A percentile compares a stretch with the other conserved stretches of the same genome.
phyloP scores from a whole-genome alignment of 1,284 basidiomycete species.

The Papiliotrema flavescens region DNA sequence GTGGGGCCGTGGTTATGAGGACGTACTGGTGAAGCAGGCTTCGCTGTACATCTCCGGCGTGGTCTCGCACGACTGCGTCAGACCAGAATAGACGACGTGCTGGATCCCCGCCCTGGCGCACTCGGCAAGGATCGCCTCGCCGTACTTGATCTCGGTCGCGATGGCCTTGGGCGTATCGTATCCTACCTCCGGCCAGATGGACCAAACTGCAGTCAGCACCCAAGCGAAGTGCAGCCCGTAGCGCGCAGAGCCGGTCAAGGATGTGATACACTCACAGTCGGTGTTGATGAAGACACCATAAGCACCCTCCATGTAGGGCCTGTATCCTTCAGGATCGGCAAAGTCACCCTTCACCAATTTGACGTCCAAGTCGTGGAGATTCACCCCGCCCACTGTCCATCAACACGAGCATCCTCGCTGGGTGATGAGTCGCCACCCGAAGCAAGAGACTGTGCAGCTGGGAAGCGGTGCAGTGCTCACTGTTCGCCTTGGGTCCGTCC shows the following conservation, averaged over 20 bases:
- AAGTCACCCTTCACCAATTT: background rate
- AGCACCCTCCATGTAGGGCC: background rate
- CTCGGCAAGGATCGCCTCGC: background rate
- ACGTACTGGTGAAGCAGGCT: too few relatives aligned
- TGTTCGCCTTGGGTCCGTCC: too few relatives aligned
- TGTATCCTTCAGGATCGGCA: background rate
- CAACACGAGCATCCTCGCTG: too few relatives aligned
- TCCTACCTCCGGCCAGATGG: background rate
- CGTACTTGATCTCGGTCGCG: background rate
- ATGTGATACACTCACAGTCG: background rate
- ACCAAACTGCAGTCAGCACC: background rate
- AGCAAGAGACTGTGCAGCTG: too few relatives aligned
- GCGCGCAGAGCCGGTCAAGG: too few relatives aligned
- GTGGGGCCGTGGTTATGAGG: too few relatives aligned
- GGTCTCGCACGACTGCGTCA: background rate
- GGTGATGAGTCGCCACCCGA: too few relatives aligned
- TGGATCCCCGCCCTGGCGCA: background rate
- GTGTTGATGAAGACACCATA: background rate
- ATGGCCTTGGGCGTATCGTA: background rate
- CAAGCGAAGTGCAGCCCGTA: too few relatives aligned
- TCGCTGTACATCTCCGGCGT: background rate
- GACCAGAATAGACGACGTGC: background rate
- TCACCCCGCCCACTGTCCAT: background rate
- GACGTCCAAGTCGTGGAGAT: background rate
- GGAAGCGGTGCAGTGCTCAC: too few relatives aligned